These are phyloP conservation scores for Penicillium occitanis DNA, from an alignment of 2,329 filamentous ascomycete genomes.

Conservation along the genomic window DNA sequence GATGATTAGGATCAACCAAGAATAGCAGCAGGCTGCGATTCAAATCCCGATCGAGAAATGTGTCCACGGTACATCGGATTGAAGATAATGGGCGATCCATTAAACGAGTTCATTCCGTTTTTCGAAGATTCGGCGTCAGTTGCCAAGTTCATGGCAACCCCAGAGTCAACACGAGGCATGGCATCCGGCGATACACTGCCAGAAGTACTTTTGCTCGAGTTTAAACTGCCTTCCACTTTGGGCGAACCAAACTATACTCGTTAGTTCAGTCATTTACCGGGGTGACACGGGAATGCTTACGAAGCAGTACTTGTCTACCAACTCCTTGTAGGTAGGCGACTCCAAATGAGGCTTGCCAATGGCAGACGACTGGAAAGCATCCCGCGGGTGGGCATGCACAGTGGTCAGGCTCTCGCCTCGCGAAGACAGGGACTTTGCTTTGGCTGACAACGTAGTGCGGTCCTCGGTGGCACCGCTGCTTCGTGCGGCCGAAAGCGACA, in stretches of 20 bases:
- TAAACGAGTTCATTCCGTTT: not conserved
- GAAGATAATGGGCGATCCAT: conserved; percentile 40
- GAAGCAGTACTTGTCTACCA: conserved; percentile 99
- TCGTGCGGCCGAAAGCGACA: conserved; percentile 82
- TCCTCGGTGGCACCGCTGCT: conserved; percentile 63
- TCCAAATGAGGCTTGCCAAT: conserved; percentile 66
- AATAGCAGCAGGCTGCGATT: conserved; percentile 48
- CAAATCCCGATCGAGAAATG: conserved; percentile 41
- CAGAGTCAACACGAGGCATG: conserved; percentile 16
- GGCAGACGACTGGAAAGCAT: conserved; percentile 51
- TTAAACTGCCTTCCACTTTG: conserved; percentile 28
- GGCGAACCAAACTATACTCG: conserved; percentile 52
- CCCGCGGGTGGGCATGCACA: conserved; percentile 25
- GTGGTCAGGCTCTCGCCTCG: conserved; percentile 22
- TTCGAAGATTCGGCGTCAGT: not conserved
- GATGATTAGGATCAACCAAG: conserved; percentile 32
- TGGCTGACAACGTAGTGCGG: conserved; percentile 55
- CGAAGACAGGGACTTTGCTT: conserved; percentile 48
- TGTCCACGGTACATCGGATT: conserved; percentile 44
- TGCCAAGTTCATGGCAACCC: conserved; percentile 10
- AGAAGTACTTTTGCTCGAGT: conserved; percentile 20
- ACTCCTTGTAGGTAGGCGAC: conserved; percentile 89
- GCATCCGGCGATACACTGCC: conserved; percentile 13
- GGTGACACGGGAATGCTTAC: conserved; percentile 67
- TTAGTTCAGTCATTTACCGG: not conserved